Evolutionary conservation across 192 early-diverging fungal species (phyloP), one percentile per base, ranked within the genome.

Genomic region (Lunasporangiospora selenospora): DNA sequence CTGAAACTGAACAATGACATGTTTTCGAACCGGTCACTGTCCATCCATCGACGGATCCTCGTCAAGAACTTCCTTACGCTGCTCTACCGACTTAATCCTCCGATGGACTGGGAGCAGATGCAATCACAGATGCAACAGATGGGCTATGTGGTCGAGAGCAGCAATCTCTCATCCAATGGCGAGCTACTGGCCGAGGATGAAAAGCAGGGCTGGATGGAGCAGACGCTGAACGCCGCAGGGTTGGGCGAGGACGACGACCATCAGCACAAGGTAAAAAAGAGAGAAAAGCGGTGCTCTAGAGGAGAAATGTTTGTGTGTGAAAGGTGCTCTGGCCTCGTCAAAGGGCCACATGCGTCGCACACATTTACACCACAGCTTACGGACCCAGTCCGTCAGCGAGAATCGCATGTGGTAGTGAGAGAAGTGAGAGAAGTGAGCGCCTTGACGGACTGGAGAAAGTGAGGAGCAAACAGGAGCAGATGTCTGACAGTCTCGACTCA

Each of bases 61-160:
- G 66, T 70, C 52, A 70, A 70, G 37, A 70, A 70, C 58, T 41
- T 70, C 3, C 42, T 70, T 19, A 70, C 66, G 7, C 26, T 70
- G 2, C 43, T 70, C 18, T 70, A 70, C 27, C 50, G 55, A 9
- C 27, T 41, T 12, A 39, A 60, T 13, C 66, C 26, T 15, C 58
- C 51, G 6, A 40, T 70, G 50, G 66, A 70, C 43, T 61, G 66
- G 57, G 29, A 34, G 1, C 61, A 57, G 47, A 46, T 70, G 55
- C 54, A 50, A 23, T 23, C 26, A 3, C 43, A 65, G n/a, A 47
- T 47, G 66, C 56, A 45, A 18, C 44, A 23, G 31, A 57, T 41
- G 13, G 18, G 30, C 0, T 33, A 51, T 36, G 38, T n/a, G 2
- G 47, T 26, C 55, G 29, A 30, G 9, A 30, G 11, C 4, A 36